Percentiles rank a stretch among this genome's conserved stretches.
phyloP scores from a whole-genome alignment of 129 eudicot genomes.

The Dittrichia graveolens region DNA sequence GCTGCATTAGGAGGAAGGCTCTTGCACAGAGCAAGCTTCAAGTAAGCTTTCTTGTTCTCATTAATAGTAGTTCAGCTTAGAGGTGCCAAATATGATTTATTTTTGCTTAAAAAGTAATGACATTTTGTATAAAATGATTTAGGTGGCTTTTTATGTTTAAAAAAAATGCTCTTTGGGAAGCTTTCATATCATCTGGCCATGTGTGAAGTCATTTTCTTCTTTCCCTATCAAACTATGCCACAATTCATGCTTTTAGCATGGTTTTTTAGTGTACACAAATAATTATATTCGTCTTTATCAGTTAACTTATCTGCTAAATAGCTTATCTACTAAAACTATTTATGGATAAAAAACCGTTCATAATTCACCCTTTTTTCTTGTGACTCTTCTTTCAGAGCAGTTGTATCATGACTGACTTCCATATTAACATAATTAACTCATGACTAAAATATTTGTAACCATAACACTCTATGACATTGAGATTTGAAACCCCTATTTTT shows the following conservation, averaged over 20 bases:
- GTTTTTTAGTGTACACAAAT: neutral
- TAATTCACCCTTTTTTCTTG: too few species aligned
- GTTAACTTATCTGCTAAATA: too few species aligned
- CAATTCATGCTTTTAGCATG: slow-evolving; percentile 13
- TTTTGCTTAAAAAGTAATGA: neutral
- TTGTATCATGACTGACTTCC: too few species aligned
- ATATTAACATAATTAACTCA: too few species aligned
- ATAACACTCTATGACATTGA: too few species aligned
- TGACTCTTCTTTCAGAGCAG: too few species aligned
- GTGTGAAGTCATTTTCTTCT: slow-evolving; percentile 14
- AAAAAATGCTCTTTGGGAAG: too few species aligned
- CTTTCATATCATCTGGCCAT: neutral
- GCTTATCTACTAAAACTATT: too few species aligned
- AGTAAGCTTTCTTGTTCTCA: slow-evolving; percentile 54
- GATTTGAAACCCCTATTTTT: too few species aligned
- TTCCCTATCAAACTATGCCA: slow-evolving; percentile 19
- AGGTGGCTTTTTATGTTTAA: too few species aligned
- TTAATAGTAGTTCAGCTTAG: neutral
- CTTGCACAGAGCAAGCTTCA: slow-evolving; percentile 96
- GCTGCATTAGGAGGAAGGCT: slow-evolving; percentile 90
- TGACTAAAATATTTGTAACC: too few species aligned
- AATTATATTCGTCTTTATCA: neutral
- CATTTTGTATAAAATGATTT: neutral
- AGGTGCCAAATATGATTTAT: neutral
- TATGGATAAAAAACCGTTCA: too few species aligned